These are phyloP conservation scores for Micromonas pusilla DNA, from an alignment of 139 green algal genomes.

Conservation along the genomic window DNA sequence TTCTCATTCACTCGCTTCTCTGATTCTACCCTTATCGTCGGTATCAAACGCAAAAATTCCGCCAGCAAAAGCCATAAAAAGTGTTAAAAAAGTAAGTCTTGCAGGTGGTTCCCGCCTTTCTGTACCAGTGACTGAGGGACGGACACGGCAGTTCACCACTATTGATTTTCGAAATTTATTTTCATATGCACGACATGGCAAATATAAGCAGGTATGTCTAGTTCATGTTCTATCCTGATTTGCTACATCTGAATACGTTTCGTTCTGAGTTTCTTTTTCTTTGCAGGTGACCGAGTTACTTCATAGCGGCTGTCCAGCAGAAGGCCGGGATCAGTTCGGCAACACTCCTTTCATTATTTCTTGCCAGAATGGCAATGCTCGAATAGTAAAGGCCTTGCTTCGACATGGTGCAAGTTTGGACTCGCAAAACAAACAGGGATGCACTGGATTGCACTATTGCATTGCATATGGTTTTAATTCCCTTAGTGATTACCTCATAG, in stretches of 20 bases:
- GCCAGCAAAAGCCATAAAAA: too few relatives aligned
- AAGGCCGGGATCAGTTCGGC: constrained; percentile 13
- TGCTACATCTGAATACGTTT: background rate
- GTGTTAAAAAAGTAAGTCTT: too few relatives aligned
- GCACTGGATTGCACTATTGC: constrained; percentile 22
- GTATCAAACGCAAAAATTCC: too few relatives aligned
- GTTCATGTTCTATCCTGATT: background rate
- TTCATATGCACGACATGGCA: constrained; percentile 14
- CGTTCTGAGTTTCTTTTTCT: background rate
- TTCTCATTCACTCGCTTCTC: too few relatives aligned
- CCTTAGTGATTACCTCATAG: constrained; percentile 6
- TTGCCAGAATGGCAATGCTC: constrained; percentile 25
- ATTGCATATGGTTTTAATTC: constrained; percentile 17
- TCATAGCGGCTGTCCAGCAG: background rate
- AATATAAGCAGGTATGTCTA: constrained; percentile 5
- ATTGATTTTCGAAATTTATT: constrained; percentile 11
- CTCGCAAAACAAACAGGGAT: constrained; percentile 20
- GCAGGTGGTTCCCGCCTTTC: too few relatives aligned
- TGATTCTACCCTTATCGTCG: too few relatives aligned
- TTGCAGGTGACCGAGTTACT: constrained; percentile 8
- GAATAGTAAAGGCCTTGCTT: constrained; percentile 12
- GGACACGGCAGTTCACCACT: constrained; percentile 7
- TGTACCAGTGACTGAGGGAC: too few relatives aligned
- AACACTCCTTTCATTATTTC: constrained; percentile 27
- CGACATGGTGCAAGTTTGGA: background rate